These are phyloP conservation scores for Calonectria fujianensis DNA, from an alignment of 2,329 filamentous ascomycete genomes.

Conservation along the genomic window DNA sequence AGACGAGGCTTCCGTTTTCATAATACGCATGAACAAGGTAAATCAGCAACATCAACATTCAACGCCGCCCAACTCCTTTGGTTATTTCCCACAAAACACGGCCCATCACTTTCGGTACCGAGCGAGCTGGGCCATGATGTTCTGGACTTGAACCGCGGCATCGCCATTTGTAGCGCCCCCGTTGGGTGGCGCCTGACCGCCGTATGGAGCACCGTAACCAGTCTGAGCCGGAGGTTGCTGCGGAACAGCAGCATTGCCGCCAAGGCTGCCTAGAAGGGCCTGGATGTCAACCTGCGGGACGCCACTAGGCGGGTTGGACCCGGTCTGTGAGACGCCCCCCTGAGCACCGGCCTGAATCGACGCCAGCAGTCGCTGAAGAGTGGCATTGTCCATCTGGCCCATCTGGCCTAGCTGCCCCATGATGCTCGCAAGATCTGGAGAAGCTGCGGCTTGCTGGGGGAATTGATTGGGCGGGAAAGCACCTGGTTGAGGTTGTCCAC, in stretches of 20 bases:
- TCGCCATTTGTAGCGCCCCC: slow-evolving; percentile 56
- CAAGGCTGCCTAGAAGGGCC: slow-evolving; percentile 66
- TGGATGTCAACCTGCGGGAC: slow-evolving; percentile 66
- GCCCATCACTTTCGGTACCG: slow-evolving; percentile 74
- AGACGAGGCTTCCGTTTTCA: slow-evolving; percentile 44
- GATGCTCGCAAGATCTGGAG: slow-evolving; percentile 76
- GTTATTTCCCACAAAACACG: not conserved
- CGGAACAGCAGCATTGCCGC: slow-evolving; percentile 51
- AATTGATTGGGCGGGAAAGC: slow-evolving; percentile 59
- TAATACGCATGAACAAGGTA: slow-evolving; percentile 42
- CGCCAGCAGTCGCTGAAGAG: slow-evolving; percentile 82
- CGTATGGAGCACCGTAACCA: slow-evolving; percentile 58
- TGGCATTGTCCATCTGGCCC: slow-evolving; percentile 79
- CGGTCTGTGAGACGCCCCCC: slow-evolving; percentile 45
- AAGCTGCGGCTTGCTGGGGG: slow-evolving; percentile 56
- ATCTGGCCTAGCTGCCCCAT: slow-evolving; percentile 80
- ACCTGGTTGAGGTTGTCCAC: slow-evolving; percentile 54
- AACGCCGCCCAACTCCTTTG: slow-evolving; percentile 28
- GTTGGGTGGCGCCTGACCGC: slow-evolving; percentile 55
- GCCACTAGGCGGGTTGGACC: slow-evolving; percentile 49
- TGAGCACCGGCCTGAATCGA: slow-evolving; percentile 67
- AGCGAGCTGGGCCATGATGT: slow-evolving; percentile 84
- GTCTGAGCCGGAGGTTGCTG: slow-evolving; percentile 50
- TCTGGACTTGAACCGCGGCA: slow-evolving; percentile 76
- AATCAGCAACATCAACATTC: slow-evolving; percentile 10